Evolutionary conservation across 805 yeast genomes (phyloP), one percentile per base, ranked within the genome.

Genomic region (Candida peoriensis): DNA sequence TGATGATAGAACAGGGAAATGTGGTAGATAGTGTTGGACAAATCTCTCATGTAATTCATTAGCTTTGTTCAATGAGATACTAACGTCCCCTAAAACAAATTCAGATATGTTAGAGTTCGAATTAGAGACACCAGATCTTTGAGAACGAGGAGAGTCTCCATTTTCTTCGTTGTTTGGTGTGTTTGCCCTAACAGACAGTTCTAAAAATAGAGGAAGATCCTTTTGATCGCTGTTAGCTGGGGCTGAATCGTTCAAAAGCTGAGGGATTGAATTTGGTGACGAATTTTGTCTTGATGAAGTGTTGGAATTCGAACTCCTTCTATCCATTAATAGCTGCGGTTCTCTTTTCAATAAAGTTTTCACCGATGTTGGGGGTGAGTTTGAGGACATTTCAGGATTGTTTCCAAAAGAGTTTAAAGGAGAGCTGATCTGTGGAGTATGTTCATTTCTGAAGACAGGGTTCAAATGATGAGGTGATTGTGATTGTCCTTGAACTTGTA

Each of bases 11-110:
- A 89, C 83, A 2, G 96, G 96, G 48, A 88, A 65, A 47, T 71
- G 81, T 0, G 95, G 94, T 17, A 84, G 62, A 50, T 79, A 81
- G 37, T 78, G 72, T 6, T 60, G 58, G 42, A 83, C 70, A 52
- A 89, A 89, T 18, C 77, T 63, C 29, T 69, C 68, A 56, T 89
- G 96, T 21, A 89, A 65, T 44, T 76, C 78, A 28, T 72, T 67
- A 0, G 96, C 96, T 46, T 80, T 78, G 10, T 65, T 69, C 1
- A 79, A 55, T 1, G 88, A 68, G 12, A 89, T 64, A 22, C 66
- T 67, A 8, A 88, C 90, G 39, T 81, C 83, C 0, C 95, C 96
- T 15, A 89, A 60, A 2, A 74, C 71, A 50, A 84, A 86, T 46
- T 83, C 90, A 1, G 76, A 64, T 12, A 77, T 64, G 24, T 57